A percentile compares a stretch with the other conserved stretches of the same genome.
phyloP scores from a whole-genome alignment of 805 yeast genomes.

The Candida stauntonica region DNA sequence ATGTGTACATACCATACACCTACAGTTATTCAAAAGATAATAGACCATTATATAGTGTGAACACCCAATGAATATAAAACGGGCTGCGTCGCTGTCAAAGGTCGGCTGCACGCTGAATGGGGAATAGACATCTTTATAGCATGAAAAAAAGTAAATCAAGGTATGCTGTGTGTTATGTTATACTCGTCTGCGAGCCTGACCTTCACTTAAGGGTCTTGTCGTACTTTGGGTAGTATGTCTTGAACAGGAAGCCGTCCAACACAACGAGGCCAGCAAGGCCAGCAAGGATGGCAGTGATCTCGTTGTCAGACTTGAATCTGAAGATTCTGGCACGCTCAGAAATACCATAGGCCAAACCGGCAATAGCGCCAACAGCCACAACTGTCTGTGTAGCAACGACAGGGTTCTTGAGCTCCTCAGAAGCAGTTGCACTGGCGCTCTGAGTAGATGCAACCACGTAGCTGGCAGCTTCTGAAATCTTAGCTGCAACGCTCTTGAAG shows the following conservation, averaged over 20 bases:
- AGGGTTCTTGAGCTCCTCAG: conserved; percentile 54
- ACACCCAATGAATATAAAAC: no score
- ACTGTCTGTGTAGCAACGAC: conserved; percentile 53
- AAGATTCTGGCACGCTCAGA: conserved; percentile 47
- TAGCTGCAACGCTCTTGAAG: conserved; percentile 18
- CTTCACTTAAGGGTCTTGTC: conserved; percentile 35
- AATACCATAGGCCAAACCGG: conserved; percentile 47
- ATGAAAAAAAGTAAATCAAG: no score
- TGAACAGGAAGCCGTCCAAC: conserved; percentile 50
- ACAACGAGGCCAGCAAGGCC: conserved; percentile 50
- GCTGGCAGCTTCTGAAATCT: conserved; percentile 21
- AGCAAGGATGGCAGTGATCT: conserved; percentile 47
- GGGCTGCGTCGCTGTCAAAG: no score
- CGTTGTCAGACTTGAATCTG: conserved; percentile 38
- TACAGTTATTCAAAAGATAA: no score
- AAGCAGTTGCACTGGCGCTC: conserved; percentile 21
- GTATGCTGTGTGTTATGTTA: no score
- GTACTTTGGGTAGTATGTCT: conserved; percentile 50
- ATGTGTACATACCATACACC: no score
- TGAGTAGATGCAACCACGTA: conserved; percentile 21
- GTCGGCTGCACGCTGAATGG: no score
- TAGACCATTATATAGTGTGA: no score
- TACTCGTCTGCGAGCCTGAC: no score
- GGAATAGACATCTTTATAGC: no score
- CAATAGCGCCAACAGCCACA: conserved; percentile 42